phyloP scores from a whole-genome alignment of 768 basidiomycete species.

The Leccinum pellstonianum region DNA sequence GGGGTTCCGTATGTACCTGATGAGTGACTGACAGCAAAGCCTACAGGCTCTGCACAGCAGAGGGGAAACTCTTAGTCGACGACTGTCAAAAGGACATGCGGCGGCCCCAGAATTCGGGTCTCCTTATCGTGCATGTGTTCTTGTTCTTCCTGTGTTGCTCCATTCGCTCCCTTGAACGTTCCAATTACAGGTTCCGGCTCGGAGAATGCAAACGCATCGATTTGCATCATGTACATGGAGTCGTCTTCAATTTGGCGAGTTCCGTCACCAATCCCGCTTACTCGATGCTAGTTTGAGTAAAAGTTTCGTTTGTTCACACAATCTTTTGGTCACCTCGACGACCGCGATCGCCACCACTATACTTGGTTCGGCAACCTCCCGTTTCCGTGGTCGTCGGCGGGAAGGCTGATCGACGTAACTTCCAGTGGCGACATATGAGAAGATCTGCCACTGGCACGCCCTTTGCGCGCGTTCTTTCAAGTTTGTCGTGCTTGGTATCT shows the following conservation, averaged over 20 bases:
- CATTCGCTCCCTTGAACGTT: constrained; percentile 27
- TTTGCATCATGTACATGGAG: background rate
- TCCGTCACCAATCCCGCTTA: constrained; percentile 1
- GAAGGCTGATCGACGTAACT: constrained; percentile 11
- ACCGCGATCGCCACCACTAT: background rate
- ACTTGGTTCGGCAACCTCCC: constrained; percentile 2
- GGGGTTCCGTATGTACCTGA: background rate
- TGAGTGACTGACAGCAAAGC: constrained; percentile 8
- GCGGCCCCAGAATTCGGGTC: constrained; percentile 24
- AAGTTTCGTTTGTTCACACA: constrained; percentile 16
- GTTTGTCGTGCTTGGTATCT: constrained; percentile 10
- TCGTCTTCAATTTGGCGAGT: constrained; percentile 3
- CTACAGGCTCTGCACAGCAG: background rate
- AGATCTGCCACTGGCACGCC: constrained; percentile 30
- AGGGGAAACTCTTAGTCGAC: background rate
- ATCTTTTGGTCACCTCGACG: constrained; percentile 4
- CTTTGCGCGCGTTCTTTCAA: constrained; percentile 28
- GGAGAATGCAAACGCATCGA: background rate
- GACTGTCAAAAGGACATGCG: constrained; percentile 19
- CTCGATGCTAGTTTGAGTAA: background rate
- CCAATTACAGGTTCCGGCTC: background rate
- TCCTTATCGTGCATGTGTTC: constrained; percentile 2
- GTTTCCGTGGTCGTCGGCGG: constrained; percentile 16
- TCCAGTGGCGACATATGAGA: constrained; percentile 18
- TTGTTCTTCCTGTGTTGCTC: constrained; percentile 4